Evolutionary conservation across 208 protist genomes (phyloP), one percentile per base, ranked within the genome.

Genomic region (Trichomonas gallinae): DNA sequence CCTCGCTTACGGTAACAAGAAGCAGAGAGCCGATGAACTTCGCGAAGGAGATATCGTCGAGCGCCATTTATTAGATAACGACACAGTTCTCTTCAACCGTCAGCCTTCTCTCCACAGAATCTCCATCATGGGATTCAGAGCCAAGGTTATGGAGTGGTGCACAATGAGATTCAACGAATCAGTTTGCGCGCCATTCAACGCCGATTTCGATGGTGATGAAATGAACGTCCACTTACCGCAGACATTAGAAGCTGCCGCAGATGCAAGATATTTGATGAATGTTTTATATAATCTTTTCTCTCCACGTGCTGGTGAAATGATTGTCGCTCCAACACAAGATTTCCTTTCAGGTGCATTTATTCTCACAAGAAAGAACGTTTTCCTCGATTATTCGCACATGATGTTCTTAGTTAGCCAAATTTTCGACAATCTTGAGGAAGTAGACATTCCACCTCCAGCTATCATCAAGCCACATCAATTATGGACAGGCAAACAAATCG

Each of bases 221-320:
- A 99, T 99, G 99, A 99, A 99, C 97, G 97, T 99, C 21, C 99
- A 99, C 97, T 96, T 99, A 93, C 99, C 99, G 85, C 99, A 99
- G 97, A 99, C 99, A 0, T 98, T 99, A 96, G 99, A 99, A 97
- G 99, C 99, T 31, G 98, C 98, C 36, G 99, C 99, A 8, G 99
- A 99, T 98, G 99, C 99, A 63, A 96, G 98, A 96, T 97, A 98
- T 96, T 97, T 99, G 58, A 99, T 99, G 99, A 98, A 98, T 46
- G 98, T 98, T 40, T 97, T 98, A 23, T 97, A 99, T 23, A 99
- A 99, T 97, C 97, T 99, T n/a, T 98, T 99, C 97, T 99, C 99
- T 0, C 99, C 99, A 42, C 98, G 99, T 97, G 99, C 99, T 97
- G 99, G 99, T 96, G 98, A 99, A 97, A 98, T 98, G n/a, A 98